Base-by-base conservation (phyloP, 331 rosid genomes). In the Quercus tomentella region DNA sequence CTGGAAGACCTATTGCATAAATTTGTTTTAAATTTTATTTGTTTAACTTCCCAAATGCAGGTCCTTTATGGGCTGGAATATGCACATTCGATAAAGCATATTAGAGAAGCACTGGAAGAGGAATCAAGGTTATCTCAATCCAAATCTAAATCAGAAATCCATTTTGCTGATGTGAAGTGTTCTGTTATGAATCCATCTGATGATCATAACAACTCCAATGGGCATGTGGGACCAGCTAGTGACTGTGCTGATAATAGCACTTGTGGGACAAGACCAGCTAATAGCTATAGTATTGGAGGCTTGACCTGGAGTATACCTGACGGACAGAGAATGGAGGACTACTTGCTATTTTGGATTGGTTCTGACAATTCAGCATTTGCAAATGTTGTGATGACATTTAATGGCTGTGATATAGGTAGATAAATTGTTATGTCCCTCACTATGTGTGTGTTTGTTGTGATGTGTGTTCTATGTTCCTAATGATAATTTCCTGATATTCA, bases 21-120 rank as follows among this genome's bases (percentile, higher is more conserved):
- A 28, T 60, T 28, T 60, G 10, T 21, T 35, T 6, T 52, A 1
- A 51, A 28, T 15, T 63, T n/a, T 63, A 30, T 63, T 68, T 30
- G 17, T 72, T 77, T 72, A 56, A 74, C 70, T 85, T 75, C 57
- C 21, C 23, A 60, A 83, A 11, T 83, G 81, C 81, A 94, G 98
- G 97, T 94, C 54, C 98, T 94, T 73, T 94, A 74, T 80, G 97
- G 97, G 76, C 74, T 91, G 85, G 97, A 94, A 77, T 94, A 92
- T 75, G 85, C 89, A 22, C 89, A 89, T 83, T 79, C 88, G 43
- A 79, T 89, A 26, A 65, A 49, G 60, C 82, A 81, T 45, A 82
- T 94, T 52, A 91, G 79, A 86, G 76, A 88, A 79, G 73, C 77
- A 74, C 70, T 89, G 62, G 51, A 54, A 43, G 91, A 90, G 76